Evolutionary conservation across 2,329 filamentous ascomycete genomes (phyloP).

Genomic region (Xylariales sp.): DNA sequence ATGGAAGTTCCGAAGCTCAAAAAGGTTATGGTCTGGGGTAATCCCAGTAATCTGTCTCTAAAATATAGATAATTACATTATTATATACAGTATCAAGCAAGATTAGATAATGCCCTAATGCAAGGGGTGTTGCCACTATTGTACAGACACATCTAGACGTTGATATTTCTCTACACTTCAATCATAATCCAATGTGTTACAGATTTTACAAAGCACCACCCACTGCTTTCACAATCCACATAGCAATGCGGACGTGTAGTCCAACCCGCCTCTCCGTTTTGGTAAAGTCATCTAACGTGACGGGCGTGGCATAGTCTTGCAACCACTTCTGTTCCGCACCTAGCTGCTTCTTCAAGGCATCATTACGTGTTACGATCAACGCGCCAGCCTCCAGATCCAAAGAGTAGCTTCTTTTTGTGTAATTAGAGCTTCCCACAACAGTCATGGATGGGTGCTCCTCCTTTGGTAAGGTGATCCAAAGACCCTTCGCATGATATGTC

Average conservation of each 20-base stretch:
- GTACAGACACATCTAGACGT: too few species aligned
- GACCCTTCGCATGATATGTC: constrained; percentile 97
- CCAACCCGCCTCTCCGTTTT: constrained; percentile 79
- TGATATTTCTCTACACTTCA: not conserved
- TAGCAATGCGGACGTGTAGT: constrained; percentile 78
- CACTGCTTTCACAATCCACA: constrained; percentile 87
- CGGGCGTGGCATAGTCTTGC: constrained; percentile 64
- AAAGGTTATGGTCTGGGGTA: too few species aligned
- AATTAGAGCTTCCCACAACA: constrained; percentile 88
- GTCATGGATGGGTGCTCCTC: constrained; percentile 69
- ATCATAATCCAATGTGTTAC: not conserved
- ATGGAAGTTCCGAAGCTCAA: too few species aligned
- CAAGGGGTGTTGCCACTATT: too few species aligned
- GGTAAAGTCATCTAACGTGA: constrained; percentile 75
- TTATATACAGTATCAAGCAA: too few species aligned
- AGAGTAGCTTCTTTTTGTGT: constrained; percentile 89
- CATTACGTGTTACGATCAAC: constrained; percentile 76
- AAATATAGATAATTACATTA: too few species aligned
- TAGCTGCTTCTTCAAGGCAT: constrained; percentile 66
- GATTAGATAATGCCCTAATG: too few species aligned
- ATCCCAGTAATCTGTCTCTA: too few species aligned
- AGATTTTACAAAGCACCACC: constrained; percentile 72
- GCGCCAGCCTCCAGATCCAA: constrained; percentile 89
- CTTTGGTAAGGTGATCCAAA: constrained; percentile 77
- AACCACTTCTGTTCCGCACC: constrained; percentile 77